Conservation (phyloP, 495 filamentous ascomycete species). For the Astrocystis sublimbata region DNA sequence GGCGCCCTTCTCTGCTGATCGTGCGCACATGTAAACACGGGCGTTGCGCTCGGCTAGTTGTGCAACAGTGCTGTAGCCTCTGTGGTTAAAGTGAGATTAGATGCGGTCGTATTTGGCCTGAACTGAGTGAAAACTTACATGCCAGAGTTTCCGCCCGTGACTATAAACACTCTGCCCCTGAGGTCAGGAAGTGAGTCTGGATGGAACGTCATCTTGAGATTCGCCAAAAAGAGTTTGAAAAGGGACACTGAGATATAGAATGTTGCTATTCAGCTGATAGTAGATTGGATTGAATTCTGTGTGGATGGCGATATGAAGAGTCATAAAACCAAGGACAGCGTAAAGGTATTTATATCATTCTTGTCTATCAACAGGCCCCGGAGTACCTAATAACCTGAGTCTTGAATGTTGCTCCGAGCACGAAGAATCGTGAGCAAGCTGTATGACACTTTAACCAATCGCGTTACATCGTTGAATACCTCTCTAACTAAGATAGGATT, state of each 20-base stretch:
- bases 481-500: constrained; percentile 4
- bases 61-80: constrained; percentile 41
- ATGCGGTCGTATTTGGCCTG: constrained; percentile 12
- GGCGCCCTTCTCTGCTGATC: constrained; percentile 37
- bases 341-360: background rate
- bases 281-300: constrained; percentile 25
- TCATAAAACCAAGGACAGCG: background rate
- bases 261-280: constrained; percentile 8
- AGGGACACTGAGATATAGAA: constrained; percentile 21
- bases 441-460: constrained; percentile 27
- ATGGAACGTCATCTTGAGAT: constrained; percentile 47
- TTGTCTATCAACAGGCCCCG: constrained; percentile 19
- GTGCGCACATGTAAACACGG: constrained; percentile 45
- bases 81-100: constrained; percentile 24
- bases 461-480: constrained; percentile 27
- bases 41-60: constrained; percentile 42
- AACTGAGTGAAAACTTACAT: constrained; percentile 36
- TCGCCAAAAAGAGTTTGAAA: constrained; percentile 28
- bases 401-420: constrained; percentile 25
- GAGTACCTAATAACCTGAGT: constrained; percentile 20
- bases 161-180: constrained; percentile 29
- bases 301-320: constrained; percentile 1
- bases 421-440: constrained; percentile 32
- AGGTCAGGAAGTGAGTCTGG: constrained; percentile 38
- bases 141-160: constrained; percentile 36